These are phyloP conservation scores for Malus sieversii DNA, from an alignment of 306 rosid species.

Conservation along the genomic window DNA sequence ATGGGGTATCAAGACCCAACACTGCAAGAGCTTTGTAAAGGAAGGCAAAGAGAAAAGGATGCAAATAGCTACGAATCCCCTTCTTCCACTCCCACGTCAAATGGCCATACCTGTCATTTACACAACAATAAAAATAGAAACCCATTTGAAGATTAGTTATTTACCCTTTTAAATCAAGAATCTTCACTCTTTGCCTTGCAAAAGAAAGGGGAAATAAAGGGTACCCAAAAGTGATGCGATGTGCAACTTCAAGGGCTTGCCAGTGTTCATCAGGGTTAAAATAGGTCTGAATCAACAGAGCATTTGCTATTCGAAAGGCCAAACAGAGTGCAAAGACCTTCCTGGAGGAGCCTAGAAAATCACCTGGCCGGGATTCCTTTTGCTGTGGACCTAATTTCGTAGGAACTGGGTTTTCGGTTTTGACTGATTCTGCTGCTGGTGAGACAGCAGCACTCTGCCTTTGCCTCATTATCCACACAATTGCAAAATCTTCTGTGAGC, in stretches of 20 bases:
- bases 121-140: conserved; percentile 1
- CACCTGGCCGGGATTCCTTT: not conserved
- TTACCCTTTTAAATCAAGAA: not conserved
- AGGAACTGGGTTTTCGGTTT: conserved; percentile 1
- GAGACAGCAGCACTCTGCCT: conserved; percentile 27
- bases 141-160: not conserved
- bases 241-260: conserved; percentile 97
- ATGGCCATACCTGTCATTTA: conserved; percentile 65
- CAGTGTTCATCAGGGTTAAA: conserved; percentile 98
- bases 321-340: conserved; percentile 42
- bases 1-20: conserved; percentile 61
- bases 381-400: conserved; percentile 13
- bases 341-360: conserved; percentile 23
- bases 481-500: not conserved
- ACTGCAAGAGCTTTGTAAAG: conserved; percentile 61
- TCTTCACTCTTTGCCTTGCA: not conserved
- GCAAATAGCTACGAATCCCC: conserved; percentile 83
- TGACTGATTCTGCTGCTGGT: not conserved
- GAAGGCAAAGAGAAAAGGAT: conserved; percentile 69
- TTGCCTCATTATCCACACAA: conserved; percentile 35
- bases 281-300: conserved; percentile 66
- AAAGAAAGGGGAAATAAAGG: not conserved
- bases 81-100: conserved; percentile 93
- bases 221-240: conserved; percentile 71
- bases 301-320: conserved; percentile 66